phyloP scores from a whole-genome alignment of 805 yeast genomes.

The Pichia gijzeniarum region DNA sequence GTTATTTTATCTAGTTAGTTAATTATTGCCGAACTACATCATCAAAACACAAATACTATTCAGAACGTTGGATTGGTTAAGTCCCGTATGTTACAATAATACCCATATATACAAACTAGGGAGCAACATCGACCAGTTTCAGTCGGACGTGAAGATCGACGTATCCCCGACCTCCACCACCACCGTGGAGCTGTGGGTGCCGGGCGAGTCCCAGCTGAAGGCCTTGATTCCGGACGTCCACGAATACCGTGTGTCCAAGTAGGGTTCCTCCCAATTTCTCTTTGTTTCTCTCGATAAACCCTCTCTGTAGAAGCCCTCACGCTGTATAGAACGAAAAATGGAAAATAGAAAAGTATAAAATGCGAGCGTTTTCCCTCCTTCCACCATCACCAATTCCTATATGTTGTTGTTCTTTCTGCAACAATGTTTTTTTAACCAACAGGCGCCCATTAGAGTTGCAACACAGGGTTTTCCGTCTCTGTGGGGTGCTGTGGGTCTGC shows the following conservation, averaged over 20 bases:
- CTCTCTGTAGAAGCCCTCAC: too few species aligned
- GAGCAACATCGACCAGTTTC: slow-evolving; percentile 48
- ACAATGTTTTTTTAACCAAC: slow-evolving; percentile 29
- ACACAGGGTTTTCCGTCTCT: slow-evolving; percentile 45
- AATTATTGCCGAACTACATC: too few species aligned
- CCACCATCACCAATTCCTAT: not conserved
- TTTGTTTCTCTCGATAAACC: too few species aligned
- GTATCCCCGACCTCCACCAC: slow-evolving; percentile 47
- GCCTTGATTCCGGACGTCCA: slow-evolving; percentile 50
- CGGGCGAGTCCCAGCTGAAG: slow-evolving; percentile 45
- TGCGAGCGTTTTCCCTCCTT: not conserved
- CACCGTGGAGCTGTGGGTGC: slow-evolving; percentile 56
- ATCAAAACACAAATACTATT: too few species aligned
- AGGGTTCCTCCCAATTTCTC: not conserved
- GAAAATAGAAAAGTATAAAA: slow-evolving; percentile 14
- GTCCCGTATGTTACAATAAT: too few species aligned
- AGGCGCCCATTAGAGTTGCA: slow-evolving; percentile 88
- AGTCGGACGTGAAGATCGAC: slow-evolving; percentile 50
- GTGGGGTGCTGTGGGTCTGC: slow-evolving; percentile 86
- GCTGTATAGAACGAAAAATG: too few species aligned
- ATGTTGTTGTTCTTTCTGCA: slow-evolving; percentile 15
- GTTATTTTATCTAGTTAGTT: too few species aligned
- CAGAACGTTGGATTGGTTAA: too few species aligned
- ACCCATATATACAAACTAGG: too few species aligned
- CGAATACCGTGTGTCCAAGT: slow-evolving; percentile 47